phyloP scores from a whole-genome alignment of 192 early-diverging fungal species.

The Coemansia pectinata region DNA sequence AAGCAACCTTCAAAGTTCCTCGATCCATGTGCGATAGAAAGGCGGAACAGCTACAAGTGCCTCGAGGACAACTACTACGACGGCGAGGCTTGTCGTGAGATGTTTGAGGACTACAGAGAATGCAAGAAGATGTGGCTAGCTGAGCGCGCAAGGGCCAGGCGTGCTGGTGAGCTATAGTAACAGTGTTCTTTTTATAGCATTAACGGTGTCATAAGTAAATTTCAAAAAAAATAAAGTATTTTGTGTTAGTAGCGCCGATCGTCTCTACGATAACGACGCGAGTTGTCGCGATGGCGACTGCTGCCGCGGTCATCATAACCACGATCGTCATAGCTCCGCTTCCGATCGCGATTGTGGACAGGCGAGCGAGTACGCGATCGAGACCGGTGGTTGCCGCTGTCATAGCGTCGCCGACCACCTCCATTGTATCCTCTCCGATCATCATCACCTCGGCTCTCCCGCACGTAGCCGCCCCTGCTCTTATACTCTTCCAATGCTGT shows the following conservation, averaged over 20 bases:
- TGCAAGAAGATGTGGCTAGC: constrained; percentile 52
- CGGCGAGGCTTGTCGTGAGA: constrained; percentile 26
- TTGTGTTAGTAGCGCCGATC: constrained; percentile 13
- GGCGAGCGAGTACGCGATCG: constrained; percentile 37
- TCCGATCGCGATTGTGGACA: constrained; percentile 10
- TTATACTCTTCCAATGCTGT: constrained; percentile 71
- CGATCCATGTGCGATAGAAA: constrained; percentile 51
- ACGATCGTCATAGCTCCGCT: constrained; percentile 8
- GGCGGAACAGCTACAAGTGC: constrained; percentile 47
- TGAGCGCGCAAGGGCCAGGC: constrained; percentile 30
- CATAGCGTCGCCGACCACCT: constrained; percentile 17
- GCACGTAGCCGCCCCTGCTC: constrained; percentile 6
- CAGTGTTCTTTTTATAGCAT: background rate
- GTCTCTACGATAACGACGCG: constrained; percentile 29
- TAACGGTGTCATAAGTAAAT: background rate
- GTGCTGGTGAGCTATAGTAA: constrained; percentile 4
- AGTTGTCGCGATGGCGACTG: constrained; percentile 22
- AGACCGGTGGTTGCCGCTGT: constrained; percentile 12
- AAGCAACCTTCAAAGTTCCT: constrained; percentile 50
- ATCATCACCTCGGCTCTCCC: constrained; percentile 9
- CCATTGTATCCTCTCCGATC: constrained; percentile 16
- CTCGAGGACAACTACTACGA: constrained; percentile 51
- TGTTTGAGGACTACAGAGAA: constrained; percentile 47
- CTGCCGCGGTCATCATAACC: constrained; percentile 13
- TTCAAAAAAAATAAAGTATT: background rate